These are phyloP conservation scores for Microstegium vimineum DNA, from an alignment of 176 grass and related monocot genomes.

Conservation along the genomic window DNA sequence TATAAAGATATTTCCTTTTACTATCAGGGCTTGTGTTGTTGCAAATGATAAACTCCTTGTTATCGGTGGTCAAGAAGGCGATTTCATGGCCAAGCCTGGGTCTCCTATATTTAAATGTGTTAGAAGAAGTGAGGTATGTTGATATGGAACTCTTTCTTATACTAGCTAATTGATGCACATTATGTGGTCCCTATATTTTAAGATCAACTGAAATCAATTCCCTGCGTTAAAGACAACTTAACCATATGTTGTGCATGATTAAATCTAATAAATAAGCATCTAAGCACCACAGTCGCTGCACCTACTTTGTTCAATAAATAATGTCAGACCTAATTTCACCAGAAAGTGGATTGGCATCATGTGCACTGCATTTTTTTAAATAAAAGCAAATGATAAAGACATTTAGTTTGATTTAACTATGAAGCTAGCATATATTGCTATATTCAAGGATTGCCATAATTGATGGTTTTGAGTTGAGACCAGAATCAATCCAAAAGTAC, in stretches of 20 bases:
- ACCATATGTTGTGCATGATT: background rate
- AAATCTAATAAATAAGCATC: background rate
- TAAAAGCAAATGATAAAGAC: background rate
- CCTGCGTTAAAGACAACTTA: background rate
- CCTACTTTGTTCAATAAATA: background rate
- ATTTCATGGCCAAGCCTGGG: constrained; percentile 99
- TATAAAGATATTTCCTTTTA: constrained; percentile 21
- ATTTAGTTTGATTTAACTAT: background rate
- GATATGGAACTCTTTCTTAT: background rate
- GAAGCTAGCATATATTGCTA: background rate
- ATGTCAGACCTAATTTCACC: background rate
- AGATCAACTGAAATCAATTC: background rate
- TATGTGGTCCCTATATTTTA: background rate
- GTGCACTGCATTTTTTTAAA: background rate
- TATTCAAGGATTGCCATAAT: background rate
- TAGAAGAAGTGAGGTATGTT: constrained; percentile 82
- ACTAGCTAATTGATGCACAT: background rate
- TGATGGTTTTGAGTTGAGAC: background rate
- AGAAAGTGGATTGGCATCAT: background rate
- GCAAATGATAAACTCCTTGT: constrained; percentile 87
- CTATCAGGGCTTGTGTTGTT: constrained; percentile 79
- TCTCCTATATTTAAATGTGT: constrained; percentile 99
- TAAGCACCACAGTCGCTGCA: background rate
- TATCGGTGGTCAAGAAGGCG: constrained; percentile 99
- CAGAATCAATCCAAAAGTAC: background rate